Base-by-base conservation (phyloP, 1,284 basidiomycete genomes). In the Cryptococcus sp. region DNA sequence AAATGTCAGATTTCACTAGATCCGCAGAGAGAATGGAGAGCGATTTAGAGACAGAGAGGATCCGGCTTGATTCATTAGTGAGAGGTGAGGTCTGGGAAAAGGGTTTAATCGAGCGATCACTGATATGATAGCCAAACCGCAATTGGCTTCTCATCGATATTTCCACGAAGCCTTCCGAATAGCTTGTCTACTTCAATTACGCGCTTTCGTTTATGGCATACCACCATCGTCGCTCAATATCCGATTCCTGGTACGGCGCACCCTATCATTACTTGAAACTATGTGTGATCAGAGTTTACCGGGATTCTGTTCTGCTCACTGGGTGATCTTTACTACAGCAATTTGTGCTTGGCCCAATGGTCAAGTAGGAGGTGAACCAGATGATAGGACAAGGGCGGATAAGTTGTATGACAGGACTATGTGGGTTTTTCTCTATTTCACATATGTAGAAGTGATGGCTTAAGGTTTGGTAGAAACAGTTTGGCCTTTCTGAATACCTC, bases 111-210 rank as follows among this genome's bases (percentile, higher is more conserved):
- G 10, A 41, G n/a, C 10, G 38, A 10, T 41, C 10, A 41, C n/a
- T 10, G 38, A 10, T 10, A 41, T 41, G 7, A n/a, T 59, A 67
- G 66, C 56, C 34, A 62, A 64, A 45, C 66, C 68, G 13, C 55
- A 64, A 8, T 53, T 72, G 11, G 48, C 58, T 7, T 59, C 61
- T 10, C 67, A 69, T 51, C 64, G 68, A 8, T 67, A 66, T 50
- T 61, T 71, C 2, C 70, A 71, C 60, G 68, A 72, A 46, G 67
- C 67, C 8, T 69, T 66, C 58, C 61, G 68, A 3, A 63, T 60
- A 4, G 59, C 68, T 8, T 67, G 63, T 36, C 56, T 70, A 1
- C 45, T 72, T 2, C 62, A 67, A 35, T 58, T 72, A 1, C 58
- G 58, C 5, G 60, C 57, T 5, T 63, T 63, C 41, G 67, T 71